These are phyloP conservation scores for Aspergillus panamensis DNA, from an alignment of 495 filamentous ascomycete species.

Conservation along the genomic window DNA sequence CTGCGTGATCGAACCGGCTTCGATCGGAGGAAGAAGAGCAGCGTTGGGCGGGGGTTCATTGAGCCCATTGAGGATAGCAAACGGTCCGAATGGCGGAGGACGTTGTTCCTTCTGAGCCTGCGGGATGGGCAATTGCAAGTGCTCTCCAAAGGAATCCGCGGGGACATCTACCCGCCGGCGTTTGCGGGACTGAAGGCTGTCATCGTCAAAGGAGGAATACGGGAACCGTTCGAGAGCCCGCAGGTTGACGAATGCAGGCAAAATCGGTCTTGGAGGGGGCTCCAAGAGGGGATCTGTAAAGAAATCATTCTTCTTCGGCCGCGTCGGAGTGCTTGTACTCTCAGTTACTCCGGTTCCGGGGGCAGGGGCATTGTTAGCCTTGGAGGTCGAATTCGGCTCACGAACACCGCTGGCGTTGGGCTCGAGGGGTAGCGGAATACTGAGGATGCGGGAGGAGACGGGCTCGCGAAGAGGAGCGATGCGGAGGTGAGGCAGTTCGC, in stretches of 20 bases:
- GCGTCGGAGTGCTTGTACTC: constrained; percentile 29
- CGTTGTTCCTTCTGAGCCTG: constrained; percentile 46
- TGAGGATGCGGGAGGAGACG: constrained; percentile 42
- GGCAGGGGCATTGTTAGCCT: constrained; percentile 29
- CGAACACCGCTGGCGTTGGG: constrained; percentile 41
- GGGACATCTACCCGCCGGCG: constrained; percentile 42
- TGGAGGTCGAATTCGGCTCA: constrained; percentile 34
- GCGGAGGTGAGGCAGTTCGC: constrained; percentile 46
- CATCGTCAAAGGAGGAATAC: constrained; percentile 44
- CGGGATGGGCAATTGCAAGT: constrained; percentile 49
- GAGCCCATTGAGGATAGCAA: constrained; percentile 68
- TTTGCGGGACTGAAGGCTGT: constrained; percentile 38
- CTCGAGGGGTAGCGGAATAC: constrained; percentile 44
- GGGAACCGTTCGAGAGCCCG: constrained; percentile 45
- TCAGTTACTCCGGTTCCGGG: constrained; percentile 28
- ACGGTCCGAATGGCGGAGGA: constrained; percentile 48
- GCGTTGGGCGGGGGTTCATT: constrained; percentile 73
- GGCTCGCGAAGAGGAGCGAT: constrained; percentile 51
- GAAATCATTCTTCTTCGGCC: constrained; percentile 37
- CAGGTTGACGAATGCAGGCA: constrained; percentile 48
- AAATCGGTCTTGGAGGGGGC: constrained; percentile 40
- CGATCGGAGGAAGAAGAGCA: constrained; percentile 69
- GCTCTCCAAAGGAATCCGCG: constrained; percentile 46
- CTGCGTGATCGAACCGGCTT: constrained; percentile 47
- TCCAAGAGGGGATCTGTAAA: constrained; percentile 33